These are phyloP conservation scores for Diplogelasinospora grovesii DNA, from an alignment of 495 filamentous ascomycete species.

Conservation along the genomic window DNA sequence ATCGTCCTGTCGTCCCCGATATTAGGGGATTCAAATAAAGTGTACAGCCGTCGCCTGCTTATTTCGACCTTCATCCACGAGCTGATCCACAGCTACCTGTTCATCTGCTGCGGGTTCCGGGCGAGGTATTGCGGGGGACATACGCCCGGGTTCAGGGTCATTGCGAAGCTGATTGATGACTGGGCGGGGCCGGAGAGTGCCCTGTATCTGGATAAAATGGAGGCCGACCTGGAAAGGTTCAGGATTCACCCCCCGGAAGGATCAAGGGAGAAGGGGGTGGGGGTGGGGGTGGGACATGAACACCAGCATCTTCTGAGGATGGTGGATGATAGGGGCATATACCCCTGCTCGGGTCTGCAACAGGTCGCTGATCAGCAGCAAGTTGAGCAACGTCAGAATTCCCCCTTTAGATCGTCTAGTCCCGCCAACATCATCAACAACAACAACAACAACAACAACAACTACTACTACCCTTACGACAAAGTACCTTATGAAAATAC, in stretches of 20 bases:
- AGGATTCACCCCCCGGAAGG: conserved; percentile 14
- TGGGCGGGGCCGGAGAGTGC: conserved; percentile 43
- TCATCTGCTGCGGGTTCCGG: conserved; percentile 47
- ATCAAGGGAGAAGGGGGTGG: neutral
- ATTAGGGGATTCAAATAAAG: conserved; percentile 32
- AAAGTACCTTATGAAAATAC: neutral
- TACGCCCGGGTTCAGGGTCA: conserved; percentile 43
- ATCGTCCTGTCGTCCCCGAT: conserved; percentile 48
- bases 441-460: conserved; percentile 1
- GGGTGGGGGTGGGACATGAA: neutral
- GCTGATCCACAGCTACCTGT: conserved; percentile 51
- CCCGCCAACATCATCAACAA: conserved; percentile 1
- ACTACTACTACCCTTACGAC: neutral
- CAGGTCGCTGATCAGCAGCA: conserved; percentile 13
- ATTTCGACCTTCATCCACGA: conserved; percentile 54
- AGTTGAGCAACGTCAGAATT: too few relatives aligned
- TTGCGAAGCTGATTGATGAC: conserved; percentile 44
- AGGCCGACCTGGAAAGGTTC: conserved; percentile 46
- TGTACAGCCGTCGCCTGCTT: conserved; percentile 47
- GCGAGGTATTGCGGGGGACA: conserved; percentile 45
- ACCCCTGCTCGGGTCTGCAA: conserved; percentile 26
- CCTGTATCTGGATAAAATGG: conserved; percentile 44
- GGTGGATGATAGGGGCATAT: conserved; percentile 5
- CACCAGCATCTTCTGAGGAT: neutral
- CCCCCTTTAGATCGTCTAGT: too few relatives aligned